Conservation (phyloP, 2,329 filamentous ascomycete species). For the Paramyrothecium sp. region DNA sequence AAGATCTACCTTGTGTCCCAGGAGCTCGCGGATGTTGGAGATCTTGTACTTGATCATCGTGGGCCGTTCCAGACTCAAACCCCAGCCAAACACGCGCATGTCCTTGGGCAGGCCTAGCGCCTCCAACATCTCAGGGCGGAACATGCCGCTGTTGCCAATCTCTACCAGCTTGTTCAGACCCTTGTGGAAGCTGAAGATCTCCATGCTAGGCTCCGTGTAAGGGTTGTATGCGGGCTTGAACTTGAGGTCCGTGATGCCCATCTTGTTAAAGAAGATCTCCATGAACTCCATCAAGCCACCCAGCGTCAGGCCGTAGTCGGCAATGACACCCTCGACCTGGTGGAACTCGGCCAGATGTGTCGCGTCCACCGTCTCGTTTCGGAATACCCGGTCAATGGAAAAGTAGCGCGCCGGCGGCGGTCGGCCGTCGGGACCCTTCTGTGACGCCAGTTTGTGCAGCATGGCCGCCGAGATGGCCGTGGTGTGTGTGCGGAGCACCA, state of each 20-base stretch:
- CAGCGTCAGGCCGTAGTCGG: conserved; percentile 89
- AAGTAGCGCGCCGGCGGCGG: conserved; percentile 84
- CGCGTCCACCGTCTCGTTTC: conserved; percentile 94
- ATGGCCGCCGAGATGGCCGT: conserved; percentile 90
- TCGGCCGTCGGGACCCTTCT: conserved; percentile 69
- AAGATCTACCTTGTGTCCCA: conserved; percentile 94
- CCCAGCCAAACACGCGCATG: conserved; percentile 92
- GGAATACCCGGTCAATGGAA: conserved; percentile 97
- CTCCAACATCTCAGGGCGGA: conserved; percentile 95
- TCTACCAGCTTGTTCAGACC: conserved; percentile 90
- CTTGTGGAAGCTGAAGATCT: conserved; percentile 94
- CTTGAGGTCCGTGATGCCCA: conserved; percentile 80
- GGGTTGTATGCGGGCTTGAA: conserved; percentile 99
- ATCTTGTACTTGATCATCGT: conserved; percentile 97
- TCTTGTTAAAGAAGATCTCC: conserved; percentile 93
- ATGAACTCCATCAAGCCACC: conserved; percentile 93
- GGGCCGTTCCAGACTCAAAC: conserved; percentile 85
- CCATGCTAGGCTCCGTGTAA: conserved; percentile 95
- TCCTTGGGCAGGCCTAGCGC: conserved; percentile 91
- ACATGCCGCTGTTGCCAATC: conserved; percentile 98
- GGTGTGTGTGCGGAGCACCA: conserved; percentile 94
- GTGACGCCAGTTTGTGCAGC: conserved; percentile 82
- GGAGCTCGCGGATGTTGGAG: conserved; percentile 85
- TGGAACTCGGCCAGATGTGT: conserved; percentile 98
- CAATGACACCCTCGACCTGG: conserved; percentile 97